phyloP scores from a whole-genome alignment of 345 rosid species.

The Stellera chamaejasme region DNA sequence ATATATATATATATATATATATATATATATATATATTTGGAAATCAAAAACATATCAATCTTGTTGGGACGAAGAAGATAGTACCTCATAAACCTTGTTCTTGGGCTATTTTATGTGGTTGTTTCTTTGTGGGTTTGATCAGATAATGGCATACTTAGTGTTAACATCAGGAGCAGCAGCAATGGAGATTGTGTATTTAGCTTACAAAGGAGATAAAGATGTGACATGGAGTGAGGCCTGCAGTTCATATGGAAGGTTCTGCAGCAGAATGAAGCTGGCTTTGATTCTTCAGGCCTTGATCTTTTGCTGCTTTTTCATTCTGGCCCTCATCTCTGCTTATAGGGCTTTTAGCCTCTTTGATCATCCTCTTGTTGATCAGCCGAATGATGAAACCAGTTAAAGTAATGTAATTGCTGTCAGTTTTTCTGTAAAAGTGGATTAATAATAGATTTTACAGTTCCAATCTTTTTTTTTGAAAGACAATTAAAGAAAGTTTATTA shows the following conservation, averaged over 20 bases:
- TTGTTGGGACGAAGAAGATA: too few relatives aligned
- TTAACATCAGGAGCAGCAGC: slow-evolving; percentile 73
- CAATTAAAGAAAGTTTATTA: too few relatives aligned
- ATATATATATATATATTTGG: too few relatives aligned
- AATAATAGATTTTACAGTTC: too few relatives aligned
- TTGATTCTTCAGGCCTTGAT: slow-evolving; percentile 53
- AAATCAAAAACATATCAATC: too few relatives aligned
- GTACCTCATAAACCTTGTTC: neutral
- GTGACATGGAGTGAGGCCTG: slow-evolving; percentile 91
- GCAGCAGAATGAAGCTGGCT: slow-evolving; percentile 48
- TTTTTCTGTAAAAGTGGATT: too few relatives aligned
- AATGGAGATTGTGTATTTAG: slow-evolving; percentile 50
- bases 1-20: too few relatives aligned
- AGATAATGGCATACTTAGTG: slow-evolving; percentile 74
- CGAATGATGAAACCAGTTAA: slow-evolving; percentile 12
- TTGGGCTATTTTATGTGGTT: neutral
- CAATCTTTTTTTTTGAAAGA: too few relatives aligned
- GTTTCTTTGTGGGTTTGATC: neutral
- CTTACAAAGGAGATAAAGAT: slow-evolving; percentile 51
- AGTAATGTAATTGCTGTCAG: too few relatives aligned
- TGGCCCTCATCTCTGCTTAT: slow-evolving; percentile 70
- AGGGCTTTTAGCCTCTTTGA: slow-evolving; percentile 61
- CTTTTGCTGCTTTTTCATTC: slow-evolving; percentile 44
- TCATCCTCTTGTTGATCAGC: slow-evolving; percentile 42
- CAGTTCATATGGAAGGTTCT: slow-evolving; percentile 48